Base-by-base conservation (phyloP, 2,329 filamentous ascomycete genomes). In the Talaromyces albobiverticillius region DNA sequence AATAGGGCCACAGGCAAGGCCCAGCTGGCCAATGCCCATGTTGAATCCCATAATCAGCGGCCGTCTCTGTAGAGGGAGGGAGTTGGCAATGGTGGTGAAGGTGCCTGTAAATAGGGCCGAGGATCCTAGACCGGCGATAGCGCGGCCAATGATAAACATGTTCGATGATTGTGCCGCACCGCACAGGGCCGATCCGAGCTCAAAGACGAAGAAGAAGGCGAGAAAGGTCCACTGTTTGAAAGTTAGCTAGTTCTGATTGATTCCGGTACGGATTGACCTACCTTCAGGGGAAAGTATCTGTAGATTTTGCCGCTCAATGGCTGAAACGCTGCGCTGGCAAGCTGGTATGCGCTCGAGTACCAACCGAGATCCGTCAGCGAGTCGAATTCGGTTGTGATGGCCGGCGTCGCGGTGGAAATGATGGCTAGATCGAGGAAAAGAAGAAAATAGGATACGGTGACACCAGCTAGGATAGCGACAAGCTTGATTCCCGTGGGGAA, bases 291-390 rank as follows among this genome's bases (percentile, higher is more conserved):
- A 41, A 77, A 74, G 26, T 74, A 64, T 2, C 64, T 74, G 56
- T 80, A 83, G 1, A 83, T 51, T 60, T 77, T 82, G 1, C 80
- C 81, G 0, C 76, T 73, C n/a, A 82, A 67, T 2, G 79, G 79
- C 51, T 81, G 79, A 2, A 82, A 62, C 14, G 78, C 72, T 41
- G 76, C 72, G 54, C 77, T 81, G 23, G 46, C 66, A 34, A 82
- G 67, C 31, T 75, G 73, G 54, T 70, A 72, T 14, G 68, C 64
- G 54, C 67, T 67, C 3, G 67, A 67, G 57, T 72, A 72, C 69
- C 69, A 72, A 10, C 63, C 69, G 4, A 71, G 56, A 54, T 72
- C 69, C n/a, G 57, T 46, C 5, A 71, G 59, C 0, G 68, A 69
- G 43, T 67, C 61, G 32, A 72, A 72, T 2, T 69, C 55, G 16